Percentiles rank a stretch among this genome's conserved stretches.
These are phyloP conservation scores for Colletotrichum tropicicola DNA, from an alignment of 2,329 filamentous ascomycete genomes.

Conservation along the genomic window DNA sequence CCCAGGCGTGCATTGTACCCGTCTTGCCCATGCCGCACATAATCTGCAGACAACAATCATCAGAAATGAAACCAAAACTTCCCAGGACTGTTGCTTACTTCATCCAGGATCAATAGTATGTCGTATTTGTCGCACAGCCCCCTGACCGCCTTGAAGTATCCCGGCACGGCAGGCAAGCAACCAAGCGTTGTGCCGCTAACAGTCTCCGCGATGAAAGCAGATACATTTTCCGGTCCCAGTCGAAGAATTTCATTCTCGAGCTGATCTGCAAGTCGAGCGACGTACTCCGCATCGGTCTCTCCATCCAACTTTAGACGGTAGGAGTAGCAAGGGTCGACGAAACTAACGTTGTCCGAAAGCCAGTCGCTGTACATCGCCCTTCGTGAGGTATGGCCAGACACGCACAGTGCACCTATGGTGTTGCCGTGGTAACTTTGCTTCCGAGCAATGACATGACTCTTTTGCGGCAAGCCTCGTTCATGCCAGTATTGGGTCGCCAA, in stretches of 20 bases:
- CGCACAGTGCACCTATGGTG: slow-evolving; percentile 53
- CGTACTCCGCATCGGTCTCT: slow-evolving; percentile 50
- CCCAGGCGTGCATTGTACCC: slow-evolving; percentile 69
- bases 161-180: slow-evolving; percentile 56
- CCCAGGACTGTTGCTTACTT: not conserved
- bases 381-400: slow-evolving; percentile 41
- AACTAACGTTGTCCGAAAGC: slow-evolving; percentile 1
- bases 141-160: slow-evolving; percentile 63
- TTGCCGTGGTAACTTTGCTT: slow-evolving; percentile 59
- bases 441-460: slow-evolving; percentile 50
- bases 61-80: too few relatives aligned
- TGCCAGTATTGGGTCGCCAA: slow-evolving; percentile 56
- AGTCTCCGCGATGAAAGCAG: slow-evolving; percentile 60
- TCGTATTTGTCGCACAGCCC: slow-evolving; percentile 63
- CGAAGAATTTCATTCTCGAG: slow-evolving; percentile 56
- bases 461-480: slow-evolving; percentile 45
- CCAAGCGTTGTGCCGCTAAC: slow-evolving; percentile 58
- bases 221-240: slow-evolving; percentile 53
- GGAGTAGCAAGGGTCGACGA: not conserved
- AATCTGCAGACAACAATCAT: not conserved
- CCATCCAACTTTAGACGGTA: not conserved
- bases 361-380: slow-evolving; percentile 34
- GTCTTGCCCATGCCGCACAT: slow-evolving; percentile 75
- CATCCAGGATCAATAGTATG: slow-evolving; percentile 61
- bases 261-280: slow-evolving; percentile 33